phyloP scores from a whole-genome alignment of 176 grass and related monocot species.

The Musa schizocarpa region DNA sequence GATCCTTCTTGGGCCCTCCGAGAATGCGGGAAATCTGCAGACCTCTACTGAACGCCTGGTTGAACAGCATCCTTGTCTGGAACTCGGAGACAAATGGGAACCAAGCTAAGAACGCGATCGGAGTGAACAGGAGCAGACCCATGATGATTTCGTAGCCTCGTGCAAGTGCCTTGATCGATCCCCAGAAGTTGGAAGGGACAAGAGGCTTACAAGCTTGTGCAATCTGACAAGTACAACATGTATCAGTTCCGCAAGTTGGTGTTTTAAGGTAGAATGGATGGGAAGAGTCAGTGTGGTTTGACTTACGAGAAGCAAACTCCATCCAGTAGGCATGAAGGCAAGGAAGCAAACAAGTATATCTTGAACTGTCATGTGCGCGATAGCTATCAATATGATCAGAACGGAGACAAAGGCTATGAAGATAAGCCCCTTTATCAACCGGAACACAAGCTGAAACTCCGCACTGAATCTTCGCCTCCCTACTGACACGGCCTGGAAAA shows the following conservation, averaged over 20 bases:
- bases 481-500: slow-evolving; percentile 60
- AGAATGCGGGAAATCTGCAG: slow-evolving; percentile 88
- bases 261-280: not conserved
- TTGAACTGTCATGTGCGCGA: slow-evolving; percentile 71
- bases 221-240: slow-evolving; percentile 31
- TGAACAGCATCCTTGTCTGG: slow-evolving; percentile 93
- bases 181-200: slow-evolving; percentile 41
- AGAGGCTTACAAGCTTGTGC: slow-evolving; percentile 49
- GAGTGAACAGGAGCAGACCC: slow-evolving; percentile 80
- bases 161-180: slow-evolving; percentile 63
- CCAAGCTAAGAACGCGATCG: slow-evolving; percentile 77
- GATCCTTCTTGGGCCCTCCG: slow-evolving; percentile 76
- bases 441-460: slow-evolving; percentile 77
- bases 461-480: slow-evolving; percentile 72
- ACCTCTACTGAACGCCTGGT: slow-evolving; percentile 91
- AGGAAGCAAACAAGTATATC: slow-evolving; percentile 88
- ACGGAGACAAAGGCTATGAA: slow-evolving; percentile 70
- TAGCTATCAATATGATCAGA: slow-evolving; percentile 60
- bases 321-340: slow-evolving; percentile 92
- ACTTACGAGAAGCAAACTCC: slow-evolving; percentile 77
- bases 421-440: slow-evolving; percentile 88
- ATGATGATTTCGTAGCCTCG: slow-evolving; percentile 82
- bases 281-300: not conserved
- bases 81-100: slow-evolving; percentile 92
- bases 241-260: not conserved